phyloP scores from a whole-genome alignment of 257 asterid species.

The Dorcoceras hygrometricum region DNA sequence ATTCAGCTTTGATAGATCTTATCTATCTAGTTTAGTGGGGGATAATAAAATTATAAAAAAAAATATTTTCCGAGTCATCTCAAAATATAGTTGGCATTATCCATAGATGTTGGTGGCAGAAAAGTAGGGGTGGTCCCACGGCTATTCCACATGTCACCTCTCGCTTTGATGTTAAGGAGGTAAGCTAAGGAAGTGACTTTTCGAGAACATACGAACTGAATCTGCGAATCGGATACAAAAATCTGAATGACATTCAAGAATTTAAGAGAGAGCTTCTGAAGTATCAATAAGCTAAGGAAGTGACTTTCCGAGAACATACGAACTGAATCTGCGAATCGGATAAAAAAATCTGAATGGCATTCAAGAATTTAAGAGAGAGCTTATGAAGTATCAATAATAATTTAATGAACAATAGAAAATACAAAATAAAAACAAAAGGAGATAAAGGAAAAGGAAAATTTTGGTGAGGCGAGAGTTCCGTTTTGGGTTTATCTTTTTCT shows the following conservation, averaged over 20 bases:
- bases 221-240: constrained; percentile 25
- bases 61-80: too few species aligned
- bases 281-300: constrained; percentile 10
- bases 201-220: constrained; percentile 58
- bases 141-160: constrained; percentile 41
- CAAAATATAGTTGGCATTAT: constrained; percentile 24
- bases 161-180: constrained; percentile 27
- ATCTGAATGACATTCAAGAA: constrained; percentile 18
- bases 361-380: not conserved
- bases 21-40: too few species aligned
- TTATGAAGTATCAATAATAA: not conserved
- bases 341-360: constrained; percentile 18
- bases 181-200: constrained; percentile 14
- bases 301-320: constrained; percentile 27
- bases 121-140: constrained; percentile 41
- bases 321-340: constrained; percentile 49
- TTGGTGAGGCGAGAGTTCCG: constrained; percentile 23
- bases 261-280: not conserved
- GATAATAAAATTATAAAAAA: too few species aligned
- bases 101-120: constrained; percentile 52
- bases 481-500: constrained; percentile 25
- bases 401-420: too few species aligned
- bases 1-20: too few species aligned
- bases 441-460: not conserved
- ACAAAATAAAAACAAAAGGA: too few species aligned